Conservation (phyloP, 2,329 filamentous ascomycete genomes). For the Trichophyton simii region DNA sequence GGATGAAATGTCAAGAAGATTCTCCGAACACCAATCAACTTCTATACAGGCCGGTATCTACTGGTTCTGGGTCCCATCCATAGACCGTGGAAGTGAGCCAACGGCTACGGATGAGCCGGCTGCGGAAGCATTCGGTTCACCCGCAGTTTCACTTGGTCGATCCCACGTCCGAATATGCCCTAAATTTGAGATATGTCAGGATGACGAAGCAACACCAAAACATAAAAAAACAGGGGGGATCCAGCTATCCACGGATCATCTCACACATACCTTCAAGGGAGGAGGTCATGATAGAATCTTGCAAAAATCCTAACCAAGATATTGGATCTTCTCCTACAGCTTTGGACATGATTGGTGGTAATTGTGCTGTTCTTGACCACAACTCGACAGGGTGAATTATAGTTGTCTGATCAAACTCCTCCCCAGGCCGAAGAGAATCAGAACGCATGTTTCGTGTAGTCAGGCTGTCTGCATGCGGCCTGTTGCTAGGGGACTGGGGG, state of each 20-base stretch:
- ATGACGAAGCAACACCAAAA: slow-evolving; percentile 5
- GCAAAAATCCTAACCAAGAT: slow-evolving; percentile 84
- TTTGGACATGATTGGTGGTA: slow-evolving; percentile 88
- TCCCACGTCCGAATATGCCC: slow-evolving; percentile 67
- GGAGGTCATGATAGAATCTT: slow-evolving; percentile 83
- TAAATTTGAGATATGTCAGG: slow-evolving; percentile 25
- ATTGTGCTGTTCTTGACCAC: slow-evolving; percentile 66
- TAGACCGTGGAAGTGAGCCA: neutral
- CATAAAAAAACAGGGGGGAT: slow-evolving; percentile 9
- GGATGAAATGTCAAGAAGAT: neutral
- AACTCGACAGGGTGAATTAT: slow-evolving; percentile 73
- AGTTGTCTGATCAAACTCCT: slow-evolving; percentile 41
- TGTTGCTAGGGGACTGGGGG: slow-evolving; percentile 33
- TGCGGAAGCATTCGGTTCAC: slow-evolving; percentile 20
- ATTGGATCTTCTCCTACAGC: slow-evolving; percentile 73
- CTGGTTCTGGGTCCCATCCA: neutral
- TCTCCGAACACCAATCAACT: neutral
- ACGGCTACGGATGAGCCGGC: slow-evolving; percentile 2
- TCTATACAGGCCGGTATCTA: neutral
- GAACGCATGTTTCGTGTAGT: slow-evolving; percentile 48
- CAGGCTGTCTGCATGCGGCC: slow-evolving; percentile 46
- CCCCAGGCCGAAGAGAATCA: slow-evolving; percentile 51
- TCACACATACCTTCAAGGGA: slow-evolving; percentile 66
- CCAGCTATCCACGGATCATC: neutral
- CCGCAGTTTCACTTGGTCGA: slow-evolving; percentile 42